These are phyloP conservation scores for Pezicula carpinea DNA, from an alignment of 2,329 filamentous ascomycete species.

Conservation along the genomic window DNA sequence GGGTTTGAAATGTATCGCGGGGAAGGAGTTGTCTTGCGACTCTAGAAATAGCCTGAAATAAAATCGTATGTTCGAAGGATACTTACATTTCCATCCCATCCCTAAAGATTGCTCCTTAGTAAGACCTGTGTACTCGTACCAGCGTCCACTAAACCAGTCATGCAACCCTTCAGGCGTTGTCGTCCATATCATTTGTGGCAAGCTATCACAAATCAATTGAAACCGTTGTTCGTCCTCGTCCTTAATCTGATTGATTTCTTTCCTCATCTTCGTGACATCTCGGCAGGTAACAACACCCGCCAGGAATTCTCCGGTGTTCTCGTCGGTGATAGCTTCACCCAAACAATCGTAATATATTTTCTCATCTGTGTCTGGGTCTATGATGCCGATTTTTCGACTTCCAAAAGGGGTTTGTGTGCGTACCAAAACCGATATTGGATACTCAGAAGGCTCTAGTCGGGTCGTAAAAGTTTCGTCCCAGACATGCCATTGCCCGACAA, in stretches of 20 bases:
- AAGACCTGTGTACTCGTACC: constrained; percentile 75
- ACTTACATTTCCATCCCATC: constrained; percentile 54
- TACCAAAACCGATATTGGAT: constrained; percentile 62
- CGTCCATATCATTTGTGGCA: constrained; percentile 72
- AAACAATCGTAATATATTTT: constrained; percentile 58
- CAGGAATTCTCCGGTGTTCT: constrained; percentile 64
- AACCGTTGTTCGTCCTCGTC: constrained; percentile 70
- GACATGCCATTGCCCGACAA: constrained; percentile 55
- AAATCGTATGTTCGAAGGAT: too few relatives aligned
- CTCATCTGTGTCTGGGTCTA: constrained; percentile 46
- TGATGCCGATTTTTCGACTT: constrained; percentile 58
- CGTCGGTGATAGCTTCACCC: constrained; percentile 64
- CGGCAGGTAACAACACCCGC: constrained; percentile 68
- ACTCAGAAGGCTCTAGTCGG: constrained; percentile 52
- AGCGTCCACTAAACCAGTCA: constrained; percentile 74
- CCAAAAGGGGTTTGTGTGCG: constrained; percentile 56
- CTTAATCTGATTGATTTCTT: constrained; percentile 65
- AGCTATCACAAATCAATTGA: constrained; percentile 69
- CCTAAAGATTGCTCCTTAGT: constrained; percentile 58
- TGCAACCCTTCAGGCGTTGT: constrained; percentile 59
- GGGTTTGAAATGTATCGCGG: too few relatives aligned
- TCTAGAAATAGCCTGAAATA: too few relatives aligned
- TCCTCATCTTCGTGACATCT: constrained; percentile 66
- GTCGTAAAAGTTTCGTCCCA: constrained; percentile 64
- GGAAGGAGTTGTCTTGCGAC: too few relatives aligned